Conservation (phyloP, 352 stramenopile genomes). For the Thalassiosira tumida region DNA sequence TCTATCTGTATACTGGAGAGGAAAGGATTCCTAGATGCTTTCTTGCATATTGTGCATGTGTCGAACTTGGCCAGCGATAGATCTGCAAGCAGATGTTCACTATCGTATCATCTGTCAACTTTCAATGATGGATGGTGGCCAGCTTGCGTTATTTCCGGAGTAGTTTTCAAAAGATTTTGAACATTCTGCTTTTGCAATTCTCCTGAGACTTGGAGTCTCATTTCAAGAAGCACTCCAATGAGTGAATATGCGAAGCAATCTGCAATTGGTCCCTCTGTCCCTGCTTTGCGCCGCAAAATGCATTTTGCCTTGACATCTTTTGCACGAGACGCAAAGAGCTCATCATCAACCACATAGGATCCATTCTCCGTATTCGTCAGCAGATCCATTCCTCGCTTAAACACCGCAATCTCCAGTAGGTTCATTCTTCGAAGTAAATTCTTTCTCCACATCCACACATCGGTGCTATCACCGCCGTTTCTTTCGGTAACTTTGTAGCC, state of each 20-base stretch:
- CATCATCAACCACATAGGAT: conserved; percentile 1
- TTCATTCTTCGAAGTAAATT: neutral
- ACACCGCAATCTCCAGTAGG: neutral
- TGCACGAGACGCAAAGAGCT: conserved; percentile 5
- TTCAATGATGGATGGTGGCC: neutral
- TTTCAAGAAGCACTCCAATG: neutral
- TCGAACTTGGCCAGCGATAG: neutral
- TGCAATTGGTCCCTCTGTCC: conserved; percentile 11
- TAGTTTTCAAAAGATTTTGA: neutral
- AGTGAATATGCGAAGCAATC: neutral
- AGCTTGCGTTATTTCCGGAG: neutral
- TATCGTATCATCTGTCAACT: no score
- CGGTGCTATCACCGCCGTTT: neutral
- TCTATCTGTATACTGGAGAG: no score
- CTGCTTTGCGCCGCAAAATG: neutral
- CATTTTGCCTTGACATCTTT: neutral
- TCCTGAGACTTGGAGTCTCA: neutral
- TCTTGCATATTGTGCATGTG: neutral
- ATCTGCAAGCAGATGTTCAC: neutral
- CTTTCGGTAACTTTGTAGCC: neutral
- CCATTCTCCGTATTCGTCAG: neutral
- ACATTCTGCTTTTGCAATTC: conserved; percentile 18
- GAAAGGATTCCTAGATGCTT: neutral
- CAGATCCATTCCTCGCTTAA: neutral
- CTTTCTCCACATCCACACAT: neutral